Evolutionary conservation across 2,329 filamentous ascomycete genomes (phyloP), one percentile per base, ranked within the genome.

Genomic region (Colletotrichum sp.): DNA sequence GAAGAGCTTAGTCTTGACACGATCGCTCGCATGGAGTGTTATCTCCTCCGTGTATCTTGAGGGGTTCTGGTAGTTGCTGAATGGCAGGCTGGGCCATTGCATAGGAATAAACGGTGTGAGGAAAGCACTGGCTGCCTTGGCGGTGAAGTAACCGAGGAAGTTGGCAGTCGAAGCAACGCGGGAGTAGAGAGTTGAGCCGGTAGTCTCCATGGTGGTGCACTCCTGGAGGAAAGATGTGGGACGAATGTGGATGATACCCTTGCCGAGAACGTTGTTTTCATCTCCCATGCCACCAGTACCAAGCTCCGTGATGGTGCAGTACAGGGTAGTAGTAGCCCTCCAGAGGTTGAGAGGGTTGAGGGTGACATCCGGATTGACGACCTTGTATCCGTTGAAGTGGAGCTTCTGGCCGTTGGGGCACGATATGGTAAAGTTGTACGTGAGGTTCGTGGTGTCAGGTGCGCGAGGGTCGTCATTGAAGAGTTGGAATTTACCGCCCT

Each of bases 381-480:
- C 86, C 82, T 93, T 93, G 83, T 89, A 91, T 0, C 91, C 92
- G 76, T 92, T 87, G 80, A 94, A 91, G 76, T 90, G 89, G 62
- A 92, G 86, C 60, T 84, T 85, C 62, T 86, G 84, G 16, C 90
- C 90, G 75, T 90, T 84, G 7, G 88, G 85, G 6, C 90, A 90
- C 26, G 85, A 85, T 87, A 93, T 89, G 78, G 90, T 89, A 76
- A 93, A 91, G 79, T 92, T 88, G 80, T 94, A 94, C 0, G 88
- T 89, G n/a, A 94, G 82, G 77, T 91, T 92, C 52, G 86, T 87
- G 6, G 90, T 92, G 24, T 91, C 91, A 0, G 92, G 88, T 0
- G 89, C 87, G 72, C 88, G 86, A 30, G 86, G 82, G 79, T 92
- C 89, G n/a, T 86, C 81, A 34, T 86, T 86, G 79, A 93, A 93